Conservation (phyloP, 2,329 filamentous ascomycete genomes). For the Fusarium pseudocircinatum region DNA sequence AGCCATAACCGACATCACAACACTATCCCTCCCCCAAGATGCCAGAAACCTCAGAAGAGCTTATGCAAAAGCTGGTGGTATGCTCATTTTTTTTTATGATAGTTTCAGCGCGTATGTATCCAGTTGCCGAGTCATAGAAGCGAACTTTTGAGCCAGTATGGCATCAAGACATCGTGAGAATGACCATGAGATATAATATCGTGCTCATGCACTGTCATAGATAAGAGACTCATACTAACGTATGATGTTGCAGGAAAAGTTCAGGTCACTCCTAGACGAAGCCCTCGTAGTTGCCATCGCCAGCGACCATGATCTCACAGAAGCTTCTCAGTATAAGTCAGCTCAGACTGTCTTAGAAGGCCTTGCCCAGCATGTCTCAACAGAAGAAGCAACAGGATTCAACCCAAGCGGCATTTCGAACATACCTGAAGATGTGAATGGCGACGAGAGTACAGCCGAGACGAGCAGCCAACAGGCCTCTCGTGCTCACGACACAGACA, state of each 20-base stretch:
- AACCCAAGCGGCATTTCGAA: constrained; percentile 78
- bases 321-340: constrained; percentile 60
- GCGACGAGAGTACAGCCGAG: constrained; percentile 38
- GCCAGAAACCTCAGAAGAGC: constrained; percentile 37
- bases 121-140: neutral
- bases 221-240: constrained; percentile 17
- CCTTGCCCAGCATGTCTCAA: constrained; percentile 70
- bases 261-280: constrained; percentile 79
- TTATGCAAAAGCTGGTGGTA: constrained; percentile 46
- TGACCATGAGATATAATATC: neutral
- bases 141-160: neutral
- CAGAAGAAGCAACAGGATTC: constrained; percentile 79
- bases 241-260: constrained; percentile 65
- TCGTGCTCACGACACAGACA: constrained; percentile 44
- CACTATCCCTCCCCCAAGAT: constrained; percentile 34
- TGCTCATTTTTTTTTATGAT: constrained; percentile 9
- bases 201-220: neutral
- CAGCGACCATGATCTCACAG: constrained; percentile 74
- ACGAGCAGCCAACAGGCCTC: constrained; percentile 45
- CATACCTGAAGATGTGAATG: constrained; percentile 39
- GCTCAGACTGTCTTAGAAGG: constrained; percentile 70
- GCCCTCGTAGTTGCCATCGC: constrained; percentile 80
- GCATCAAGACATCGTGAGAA: neutral
- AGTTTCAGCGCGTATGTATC: neutral
- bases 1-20: constrained; percentile 14